A percentile compares a stretch with the other conserved stretches of the same genome.
Conservation (phyloP, 192 early-diverging fungal genomes). For the Oehlia diaphana region DNA sequence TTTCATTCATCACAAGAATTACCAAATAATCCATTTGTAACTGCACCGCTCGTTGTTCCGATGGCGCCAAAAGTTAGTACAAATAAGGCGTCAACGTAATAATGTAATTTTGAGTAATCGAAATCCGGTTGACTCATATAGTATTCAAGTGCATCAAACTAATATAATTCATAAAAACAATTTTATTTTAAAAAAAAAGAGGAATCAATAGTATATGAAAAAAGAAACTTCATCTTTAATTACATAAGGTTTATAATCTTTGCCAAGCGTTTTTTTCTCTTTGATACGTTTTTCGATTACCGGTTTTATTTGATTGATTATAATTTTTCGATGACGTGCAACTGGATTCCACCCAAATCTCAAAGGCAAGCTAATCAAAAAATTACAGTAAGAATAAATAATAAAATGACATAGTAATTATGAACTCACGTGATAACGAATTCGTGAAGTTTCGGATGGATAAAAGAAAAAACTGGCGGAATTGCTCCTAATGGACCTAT, state of each 20-base stretch:
- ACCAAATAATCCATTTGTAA: not conserved
- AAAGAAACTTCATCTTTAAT: not conserved
- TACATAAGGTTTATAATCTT: not conserved
- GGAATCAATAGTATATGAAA: not conserved
- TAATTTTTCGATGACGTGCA: not conserved
- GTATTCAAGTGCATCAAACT: not conserved
- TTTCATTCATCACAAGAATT: not conserved
- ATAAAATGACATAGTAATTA: too few relatives aligned
- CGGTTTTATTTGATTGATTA: not conserved
- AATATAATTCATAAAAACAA: not conserved
- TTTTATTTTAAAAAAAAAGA: not conserved
- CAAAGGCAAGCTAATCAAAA: not conserved
- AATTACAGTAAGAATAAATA: not conserved
- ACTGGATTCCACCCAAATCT: constrained; percentile 1
- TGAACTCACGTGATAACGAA: not conserved
- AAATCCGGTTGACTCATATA: not conserved
- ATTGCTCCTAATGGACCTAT: not conserved
- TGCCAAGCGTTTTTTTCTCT: not conserved
- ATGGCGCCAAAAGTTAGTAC: not conserved
- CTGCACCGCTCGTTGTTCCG: not conserved
- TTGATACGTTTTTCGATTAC: constrained; percentile 7
- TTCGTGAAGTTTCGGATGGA: not conserved
- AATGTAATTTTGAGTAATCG: not conserved
- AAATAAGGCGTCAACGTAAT: not conserved
- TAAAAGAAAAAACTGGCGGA: not conserved